Percentiles rank a stretch among this genome's conserved stretches.
phyloP scores from a whole-genome alignment of 257 asterid species.

The Lantana camara region DNA sequence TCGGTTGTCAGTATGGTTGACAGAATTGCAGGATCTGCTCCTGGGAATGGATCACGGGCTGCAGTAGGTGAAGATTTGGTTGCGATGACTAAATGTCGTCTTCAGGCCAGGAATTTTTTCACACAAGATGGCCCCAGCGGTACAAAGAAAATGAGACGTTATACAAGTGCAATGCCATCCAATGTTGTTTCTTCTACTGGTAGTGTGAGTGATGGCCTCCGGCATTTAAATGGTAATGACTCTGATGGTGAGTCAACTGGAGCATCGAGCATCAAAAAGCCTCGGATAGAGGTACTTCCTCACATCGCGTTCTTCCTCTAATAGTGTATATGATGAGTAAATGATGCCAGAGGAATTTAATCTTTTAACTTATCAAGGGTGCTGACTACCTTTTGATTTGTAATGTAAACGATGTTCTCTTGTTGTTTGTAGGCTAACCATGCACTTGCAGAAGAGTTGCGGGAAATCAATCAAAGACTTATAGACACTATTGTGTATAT shows the following conservation, averaged over 20 bases:
- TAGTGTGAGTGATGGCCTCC: constrained; percentile 65
- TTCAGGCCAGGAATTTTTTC: constrained; percentile 82
- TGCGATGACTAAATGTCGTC: constrained; percentile 92
- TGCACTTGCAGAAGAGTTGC: constrained; percentile 86
- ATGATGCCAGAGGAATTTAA: too few species aligned
- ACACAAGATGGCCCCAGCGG: constrained; percentile 84
- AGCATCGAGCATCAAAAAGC: constrained; percentile 64
- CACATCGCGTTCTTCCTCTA: constrained; percentile 20
- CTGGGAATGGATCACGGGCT: constrained; percentile 98
- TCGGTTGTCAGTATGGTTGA: constrained; percentile 94
- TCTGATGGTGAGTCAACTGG: constrained; percentile 92
- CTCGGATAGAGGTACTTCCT: constrained; percentile 64
- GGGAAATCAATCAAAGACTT: constrained; percentile 74
- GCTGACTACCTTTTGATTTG: neutral
- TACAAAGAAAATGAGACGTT: constrained; percentile 87
- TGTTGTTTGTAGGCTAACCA: constrained; percentile 64
- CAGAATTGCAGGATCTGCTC: constrained; percentile 98
- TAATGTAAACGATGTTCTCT: constrained; percentile 22
- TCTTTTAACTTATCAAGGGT: neutral
- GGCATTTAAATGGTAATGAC: constrained; percentile 65
- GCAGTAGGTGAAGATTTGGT: constrained; percentile 98
- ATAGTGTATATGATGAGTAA: constrained; percentile 15
- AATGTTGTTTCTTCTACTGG: constrained; percentile 79
- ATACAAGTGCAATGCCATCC: constrained; percentile 75
- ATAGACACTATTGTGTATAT: constrained; percentile 82